Evolutionary conservation across 2,329 filamentous ascomycete species (phyloP), one percentile per base, ranked within the genome.

Genomic region (Pseudogymnoascus sp.): DNA sequence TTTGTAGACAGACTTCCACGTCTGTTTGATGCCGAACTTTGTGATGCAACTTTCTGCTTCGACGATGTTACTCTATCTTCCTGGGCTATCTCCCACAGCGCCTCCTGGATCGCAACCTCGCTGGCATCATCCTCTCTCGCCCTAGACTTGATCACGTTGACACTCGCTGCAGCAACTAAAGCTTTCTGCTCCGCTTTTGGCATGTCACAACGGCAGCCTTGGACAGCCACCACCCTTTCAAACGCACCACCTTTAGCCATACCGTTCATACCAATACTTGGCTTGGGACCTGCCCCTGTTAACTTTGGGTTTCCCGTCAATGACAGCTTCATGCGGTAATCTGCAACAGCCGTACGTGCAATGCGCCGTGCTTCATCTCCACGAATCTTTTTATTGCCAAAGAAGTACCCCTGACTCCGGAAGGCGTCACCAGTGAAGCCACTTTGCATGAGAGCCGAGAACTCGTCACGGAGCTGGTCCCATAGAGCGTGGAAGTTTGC

Each of bases 341-440:
- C 86, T 73, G 95, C 89, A 3, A 90, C 89, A 9, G 89, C 86
- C 10, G 81, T 84, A 59, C 90, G 84, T 31, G 91, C 91, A 63
- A 90, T 79, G 36, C 90, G 84, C 29, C 88, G 84, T 63, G 89
- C 87, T 75, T 96, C 92, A 17, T 88, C 80, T 63, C 84, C 77
- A 1, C 89, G 84, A n/a, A 91, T 80, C 42, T 73, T 75, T 63
- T 76, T 76, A 2, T 88, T 89, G 61, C 92, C 92, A 0, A 97
- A 81, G 9, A 84, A 84, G 13, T 85, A 84, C 1, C 92, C 93
- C 33, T 87, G 78, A 0, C 87, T 87, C 31, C 96, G 77, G 75
- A 97, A 97, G 0, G 90, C 90, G 74, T 96, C 92, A 10, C 93
- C 93, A 0, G 90, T 95, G 71, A 93, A 97, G 15, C 93, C 93